A percentile compares a stretch with the other conserved stretches of the same genome.
Evolutionary conservation across 768 basidiomycete genomes (phyloP).

Genomic region (Suillus lakei): DNA sequence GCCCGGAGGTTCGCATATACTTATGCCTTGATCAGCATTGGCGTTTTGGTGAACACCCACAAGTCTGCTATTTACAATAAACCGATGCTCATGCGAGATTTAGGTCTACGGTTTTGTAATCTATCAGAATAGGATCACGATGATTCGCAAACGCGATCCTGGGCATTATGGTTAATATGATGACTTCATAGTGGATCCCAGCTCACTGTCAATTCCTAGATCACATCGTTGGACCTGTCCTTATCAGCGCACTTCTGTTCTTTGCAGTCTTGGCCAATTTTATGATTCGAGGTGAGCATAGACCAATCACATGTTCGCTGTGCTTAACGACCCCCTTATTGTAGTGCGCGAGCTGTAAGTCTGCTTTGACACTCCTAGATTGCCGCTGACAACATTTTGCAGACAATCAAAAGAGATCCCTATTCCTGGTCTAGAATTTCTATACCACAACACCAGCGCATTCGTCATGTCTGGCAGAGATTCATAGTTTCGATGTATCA

Average conservation of each 20-base stretch:
- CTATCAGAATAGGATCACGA: constrained; percentile 87
- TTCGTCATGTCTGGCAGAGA: background rate
- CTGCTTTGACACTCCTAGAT: background rate
- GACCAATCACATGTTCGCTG: constrained; percentile 11
- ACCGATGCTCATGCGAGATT: background rate
- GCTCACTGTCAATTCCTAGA: constrained; percentile 50
- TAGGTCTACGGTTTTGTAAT: constrained; percentile 86
- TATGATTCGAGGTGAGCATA: constrained; percentile 72
- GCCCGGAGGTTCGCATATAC: constrained; percentile 79
- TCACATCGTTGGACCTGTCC: constrained; percentile 77
- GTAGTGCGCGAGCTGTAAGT: constrained; percentile 67
- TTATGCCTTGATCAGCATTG: constrained; percentile 81
- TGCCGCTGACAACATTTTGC: background rate
- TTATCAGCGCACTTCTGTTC: constrained; percentile 85
- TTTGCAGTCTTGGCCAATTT: constrained; percentile 89
- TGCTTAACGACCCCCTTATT: background rate
- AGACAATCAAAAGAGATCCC: constrained; percentile 34
- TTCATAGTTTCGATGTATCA: background rate
- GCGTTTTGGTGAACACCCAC: constrained; percentile 53
- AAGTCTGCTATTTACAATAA: background rate
- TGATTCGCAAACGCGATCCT: constrained; percentile 89
- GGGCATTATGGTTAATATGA: constrained; percentile 78
- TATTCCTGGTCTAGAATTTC: constrained; percentile 32
- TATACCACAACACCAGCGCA: constrained; percentile 17
- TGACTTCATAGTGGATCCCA: background rate